Base-by-base conservation (phyloP, 345 rosid species). In the Camelina laxa region DNA sequence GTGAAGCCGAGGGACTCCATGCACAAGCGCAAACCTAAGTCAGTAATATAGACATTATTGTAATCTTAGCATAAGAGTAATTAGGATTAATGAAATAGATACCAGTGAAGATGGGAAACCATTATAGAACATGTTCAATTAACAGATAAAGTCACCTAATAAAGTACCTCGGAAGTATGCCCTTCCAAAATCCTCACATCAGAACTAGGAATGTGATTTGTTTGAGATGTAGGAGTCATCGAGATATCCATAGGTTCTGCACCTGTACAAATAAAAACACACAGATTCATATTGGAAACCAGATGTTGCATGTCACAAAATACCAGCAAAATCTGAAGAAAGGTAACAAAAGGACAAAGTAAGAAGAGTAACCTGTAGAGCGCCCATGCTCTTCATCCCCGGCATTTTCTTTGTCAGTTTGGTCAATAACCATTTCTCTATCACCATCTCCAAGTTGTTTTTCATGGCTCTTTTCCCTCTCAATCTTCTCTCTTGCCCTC, bases 1-100 rank as follows among this genome's bases (percentile, higher is more conserved):
- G 85, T 56, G 98, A 89, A 74, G 94, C 98, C n/a, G 95, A 80
- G 31, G 99, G 99, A 85, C 97, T 89, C 99, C 98, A 96, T 56
- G 99, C 98, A 70, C 99, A 91, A 24, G 97, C 96, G 79, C 99
- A 92, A 80, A 96, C 98, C 98, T 96, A 79, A 20, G 80, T 59
- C 42, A 41, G 55, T 19, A 45, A 62, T 68, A 61, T 30, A 51
- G 65, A 71, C 36, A 51, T 16, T 42, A 36, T 7, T 27, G 9
- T 44, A 31, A 60, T 42, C 21, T 75, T 10, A 42, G 20, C 6
- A 59, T 11, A 60, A 42, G 38, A 50, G 53, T 60, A 16, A 60
- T 19, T 42, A 48, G 19, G 9, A 50, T 50, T n/a, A 56, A 57
- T 57, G 8, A 51, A 15, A 68, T 8, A 68, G 44, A 30, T 51